Evolutionary conservation across 2,329 filamentous ascomycete species (phyloP).

Genomic region (Fusarium chuoi): DNA sequence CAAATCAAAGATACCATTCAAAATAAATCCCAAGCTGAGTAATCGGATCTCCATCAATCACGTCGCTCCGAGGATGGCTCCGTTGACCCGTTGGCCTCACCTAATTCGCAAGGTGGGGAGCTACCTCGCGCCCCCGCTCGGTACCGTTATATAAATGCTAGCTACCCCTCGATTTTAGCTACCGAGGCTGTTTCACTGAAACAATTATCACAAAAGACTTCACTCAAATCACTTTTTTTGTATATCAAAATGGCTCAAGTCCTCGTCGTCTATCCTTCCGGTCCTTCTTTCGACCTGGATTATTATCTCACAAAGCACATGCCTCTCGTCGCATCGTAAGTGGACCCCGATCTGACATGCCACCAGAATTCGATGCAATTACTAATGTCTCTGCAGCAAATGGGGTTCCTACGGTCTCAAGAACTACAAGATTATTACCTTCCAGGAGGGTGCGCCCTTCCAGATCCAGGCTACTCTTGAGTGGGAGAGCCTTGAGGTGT

Average conservation of each 20-base stretch:
- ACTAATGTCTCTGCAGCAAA: slow-evolving; percentile 8
- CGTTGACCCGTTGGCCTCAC: slow-evolving; percentile 14
- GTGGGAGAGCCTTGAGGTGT: slow-evolving; percentile 36
- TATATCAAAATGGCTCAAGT: slow-evolving; percentile 36
- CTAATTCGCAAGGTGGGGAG: slow-evolving; percentile 16
- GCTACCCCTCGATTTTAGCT: slow-evolving; percentile 22
- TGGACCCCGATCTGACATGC: background rate
- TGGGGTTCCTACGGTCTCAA: slow-evolving; percentile 36
- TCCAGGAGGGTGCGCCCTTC: slow-evolving; percentile 30
- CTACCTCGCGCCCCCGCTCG: slow-evolving; percentile 4
- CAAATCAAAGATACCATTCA: background rate
- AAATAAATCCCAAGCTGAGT: background rate
- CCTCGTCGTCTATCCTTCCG: slow-evolving; percentile 42
- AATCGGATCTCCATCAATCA: slow-evolving; percentile 13
- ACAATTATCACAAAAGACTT: background rate
- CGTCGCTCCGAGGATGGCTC: background rate
- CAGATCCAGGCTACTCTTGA: slow-evolving; percentile 41
- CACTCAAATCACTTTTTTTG: background rate
- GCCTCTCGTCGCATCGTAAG: slow-evolving; percentile 40
- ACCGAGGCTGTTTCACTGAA: background rate
- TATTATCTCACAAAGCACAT: slow-evolving; percentile 44
- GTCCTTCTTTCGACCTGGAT: slow-evolving; percentile 40
- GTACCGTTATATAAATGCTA: background rate
- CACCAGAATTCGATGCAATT: background rate
- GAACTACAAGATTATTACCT: slow-evolving; percentile 36